These are phyloP conservation scores for Ustilago curta DNA, from an alignment of 1,284 basidiomycete genomes.

Conservation along the genomic window DNA sequence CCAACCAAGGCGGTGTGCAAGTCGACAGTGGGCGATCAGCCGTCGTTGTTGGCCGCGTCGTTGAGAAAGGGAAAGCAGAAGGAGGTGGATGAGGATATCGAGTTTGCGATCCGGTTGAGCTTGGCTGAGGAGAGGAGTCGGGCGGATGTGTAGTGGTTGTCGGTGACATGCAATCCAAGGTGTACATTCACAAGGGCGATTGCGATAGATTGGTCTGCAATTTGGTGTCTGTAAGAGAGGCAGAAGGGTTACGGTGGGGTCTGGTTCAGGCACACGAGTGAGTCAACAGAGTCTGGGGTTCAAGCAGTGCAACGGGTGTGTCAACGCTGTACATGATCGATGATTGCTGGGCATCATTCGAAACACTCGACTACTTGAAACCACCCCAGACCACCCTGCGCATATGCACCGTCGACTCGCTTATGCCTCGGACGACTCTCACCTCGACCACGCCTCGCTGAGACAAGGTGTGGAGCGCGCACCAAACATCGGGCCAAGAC, in stretches of 20 bases:
- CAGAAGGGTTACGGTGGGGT: no score
- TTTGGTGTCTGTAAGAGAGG: no score
- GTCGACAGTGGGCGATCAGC: not conserved
- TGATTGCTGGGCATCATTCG: no score
- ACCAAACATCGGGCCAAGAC: slow-evolving; percentile 27
- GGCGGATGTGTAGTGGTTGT: slow-evolving; percentile 6
- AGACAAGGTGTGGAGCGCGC: not conserved
- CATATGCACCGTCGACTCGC: slow-evolving; percentile 14
- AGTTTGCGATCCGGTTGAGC: slow-evolving; percentile 60
- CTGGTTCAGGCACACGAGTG: no score
- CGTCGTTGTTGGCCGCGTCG: slow-evolving; percentile 25
- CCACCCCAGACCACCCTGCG: slow-evolving; percentile 20
- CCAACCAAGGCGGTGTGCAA: slow-evolving; percentile 14
- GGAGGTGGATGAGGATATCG: slow-evolving; percentile 54
- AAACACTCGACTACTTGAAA: not conserved
- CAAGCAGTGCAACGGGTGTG: no score
- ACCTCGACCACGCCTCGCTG: slow-evolving; percentile 5
- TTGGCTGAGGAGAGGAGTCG: slow-evolving; percentile 53
- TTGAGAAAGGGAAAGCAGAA: slow-evolving; percentile 11
- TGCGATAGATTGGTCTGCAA: no score
- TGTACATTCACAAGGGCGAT: no score
- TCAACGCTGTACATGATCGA: no score
- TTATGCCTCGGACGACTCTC: not conserved
- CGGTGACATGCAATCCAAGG: no score
- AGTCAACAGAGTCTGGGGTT: no score